Percentiles rank a stretch among this genome's conserved stretches.
These are phyloP conservation scores for Endocladia muricata DNA, from an alignment of 31 red algal species.

Conservation along the genomic window DNA sequence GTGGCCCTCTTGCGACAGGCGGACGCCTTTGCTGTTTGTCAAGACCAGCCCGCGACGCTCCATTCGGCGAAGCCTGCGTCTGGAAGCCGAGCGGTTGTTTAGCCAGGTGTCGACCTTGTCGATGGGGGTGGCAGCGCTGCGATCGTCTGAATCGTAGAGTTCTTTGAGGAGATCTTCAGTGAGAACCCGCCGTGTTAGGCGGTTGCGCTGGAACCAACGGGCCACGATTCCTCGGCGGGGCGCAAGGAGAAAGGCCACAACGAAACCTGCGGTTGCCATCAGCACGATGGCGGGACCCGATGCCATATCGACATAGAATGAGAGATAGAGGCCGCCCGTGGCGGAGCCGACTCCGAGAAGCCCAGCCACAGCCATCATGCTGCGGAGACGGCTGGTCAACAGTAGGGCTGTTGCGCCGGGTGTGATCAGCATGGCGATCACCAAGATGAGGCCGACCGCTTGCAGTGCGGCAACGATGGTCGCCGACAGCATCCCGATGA, in stretches of 20 bases:
- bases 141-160: no score
- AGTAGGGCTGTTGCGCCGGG: neutral
- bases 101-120: no score
- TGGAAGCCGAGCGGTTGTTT: no score
- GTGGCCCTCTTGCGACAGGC: neutral
- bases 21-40: neutral
- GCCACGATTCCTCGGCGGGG: neutral
- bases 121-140: no score
- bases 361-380: neutral
- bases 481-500: neutral
- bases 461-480: neutral
- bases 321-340: neutral
- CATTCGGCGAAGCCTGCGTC: no score
- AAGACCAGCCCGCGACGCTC: no score
- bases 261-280: neutral
- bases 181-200: no score
- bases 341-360: neutral
- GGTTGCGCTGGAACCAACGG: neutral
- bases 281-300: neutral
- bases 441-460: conserved; percentile 1
- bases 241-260: neutral
- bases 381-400: neutral
- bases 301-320: neutral
- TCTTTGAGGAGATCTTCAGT: no score
- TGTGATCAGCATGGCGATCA: conserved; percentile 1